These are phyloP conservation scores for Raphanus hybrid DNA, from an alignment of 441 rosid species.

Conservation along the genomic window DNA sequence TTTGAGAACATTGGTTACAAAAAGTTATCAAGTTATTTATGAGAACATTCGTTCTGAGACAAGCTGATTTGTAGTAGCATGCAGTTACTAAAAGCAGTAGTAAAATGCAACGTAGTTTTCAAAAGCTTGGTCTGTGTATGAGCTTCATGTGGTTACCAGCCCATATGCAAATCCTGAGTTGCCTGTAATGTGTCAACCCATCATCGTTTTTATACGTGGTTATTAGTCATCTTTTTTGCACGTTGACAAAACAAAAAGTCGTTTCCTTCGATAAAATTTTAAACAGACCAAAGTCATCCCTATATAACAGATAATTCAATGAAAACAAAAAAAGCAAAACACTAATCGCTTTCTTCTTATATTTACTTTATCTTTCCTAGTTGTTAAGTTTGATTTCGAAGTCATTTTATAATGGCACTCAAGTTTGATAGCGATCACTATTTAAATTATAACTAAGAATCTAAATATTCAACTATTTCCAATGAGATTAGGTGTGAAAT, in stretches of 20 bases:
- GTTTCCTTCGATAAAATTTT: neutral
- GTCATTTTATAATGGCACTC: conserved; percentile 1
- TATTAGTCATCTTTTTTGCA: neutral
- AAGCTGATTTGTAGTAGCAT: neutral
- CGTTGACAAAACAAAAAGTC: neutral
- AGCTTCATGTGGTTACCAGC: neutral
- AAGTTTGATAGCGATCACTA: neutral
- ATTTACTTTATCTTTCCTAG: neutral
- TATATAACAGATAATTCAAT: neutral
- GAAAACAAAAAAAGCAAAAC: neutral
- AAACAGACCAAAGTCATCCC: neutral
- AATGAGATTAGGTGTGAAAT: neutral
- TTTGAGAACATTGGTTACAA: too few species aligned
- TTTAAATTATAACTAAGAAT: neutral
- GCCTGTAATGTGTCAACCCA: neutral
- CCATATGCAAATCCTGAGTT: neutral
- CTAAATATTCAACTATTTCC: neutral
- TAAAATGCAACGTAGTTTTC: conserved; percentile 1
- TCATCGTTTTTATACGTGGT: neutral
- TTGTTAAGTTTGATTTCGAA: neutral
- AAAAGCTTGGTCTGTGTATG: neutral
- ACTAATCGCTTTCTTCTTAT: neutral
- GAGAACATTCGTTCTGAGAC: neutral
- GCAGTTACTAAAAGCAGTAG: neutral
- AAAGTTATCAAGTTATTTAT: too few species aligned